A percentile compares a stretch with the other conserved stretches of the same genome.
Conservation (phyloP, 2,329 filamentous ascomycete genomes). For the Zymoseptoria ardabiliae region DNA sequence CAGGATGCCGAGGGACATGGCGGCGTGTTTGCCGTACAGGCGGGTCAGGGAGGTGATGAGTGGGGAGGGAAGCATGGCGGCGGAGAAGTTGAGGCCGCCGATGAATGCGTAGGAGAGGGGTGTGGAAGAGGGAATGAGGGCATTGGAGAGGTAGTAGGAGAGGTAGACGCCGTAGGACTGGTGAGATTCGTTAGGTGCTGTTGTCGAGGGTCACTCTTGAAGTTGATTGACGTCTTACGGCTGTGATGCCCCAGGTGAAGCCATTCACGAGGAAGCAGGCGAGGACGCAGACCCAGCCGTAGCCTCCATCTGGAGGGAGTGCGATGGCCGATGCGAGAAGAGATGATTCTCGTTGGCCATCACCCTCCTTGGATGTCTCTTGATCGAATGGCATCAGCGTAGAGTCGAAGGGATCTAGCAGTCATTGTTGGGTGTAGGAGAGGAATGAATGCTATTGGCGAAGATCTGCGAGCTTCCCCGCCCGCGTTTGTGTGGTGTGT, state of each 20-base stretch:
- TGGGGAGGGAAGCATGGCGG: constrained; percentile 32
- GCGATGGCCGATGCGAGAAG: neutral
- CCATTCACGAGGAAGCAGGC: constrained; percentile 22
- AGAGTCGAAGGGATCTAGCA: no score
- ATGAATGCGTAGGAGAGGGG: constrained; percentile 36
- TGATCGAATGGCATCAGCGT: no score
- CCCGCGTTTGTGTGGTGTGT: no score
- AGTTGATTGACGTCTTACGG: neutral
- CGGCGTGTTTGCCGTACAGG: constrained; percentile 20
- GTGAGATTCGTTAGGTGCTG: neutral
- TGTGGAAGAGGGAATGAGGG: constrained; percentile 31
- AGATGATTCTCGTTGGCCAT: no score
- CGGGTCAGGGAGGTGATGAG: constrained; percentile 26
- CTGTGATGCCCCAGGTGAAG: constrained; percentile 24
- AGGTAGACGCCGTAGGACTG: constrained; percentile 39
- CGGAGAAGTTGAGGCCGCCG: constrained; percentile 34
- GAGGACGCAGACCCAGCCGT: constrained; percentile 29
- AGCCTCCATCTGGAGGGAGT: constrained; percentile 10
- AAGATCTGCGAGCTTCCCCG: no score
- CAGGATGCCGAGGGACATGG: constrained; percentile 28
- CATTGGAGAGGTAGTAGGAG: constrained; percentile 34
- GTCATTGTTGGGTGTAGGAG: no score
- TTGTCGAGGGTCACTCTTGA: neutral
- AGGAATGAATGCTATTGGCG: no score
- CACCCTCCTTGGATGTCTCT: no score